A percentile compares a stretch with the other conserved stretches of the same genome.
Conservation (phyloP, 2,329 filamentous ascomycete species). For the Epichloe scottii region DNA sequence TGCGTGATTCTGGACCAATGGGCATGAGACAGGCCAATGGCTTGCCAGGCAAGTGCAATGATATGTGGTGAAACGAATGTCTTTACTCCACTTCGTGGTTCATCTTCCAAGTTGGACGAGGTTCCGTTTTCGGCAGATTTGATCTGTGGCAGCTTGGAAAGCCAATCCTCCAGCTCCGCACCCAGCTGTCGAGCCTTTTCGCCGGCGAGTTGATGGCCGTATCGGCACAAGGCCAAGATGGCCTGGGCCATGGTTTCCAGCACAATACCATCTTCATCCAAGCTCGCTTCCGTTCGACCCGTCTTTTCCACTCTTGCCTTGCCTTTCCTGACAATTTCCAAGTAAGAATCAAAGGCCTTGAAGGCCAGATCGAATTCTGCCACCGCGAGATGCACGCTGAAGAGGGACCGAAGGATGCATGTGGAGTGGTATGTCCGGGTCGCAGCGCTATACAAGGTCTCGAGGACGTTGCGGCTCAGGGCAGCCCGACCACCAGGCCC, state of each 20-base stretch:
- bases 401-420: conserved; percentile 71
- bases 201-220: conserved; percentile 60
- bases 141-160: conserved; percentile 44
- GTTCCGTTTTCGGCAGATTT: conserved; percentile 16
- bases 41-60: conserved; percentile 64
- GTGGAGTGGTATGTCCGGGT: conserved; percentile 95
- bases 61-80: conserved; percentile 42
- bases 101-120: conserved; percentile 17
- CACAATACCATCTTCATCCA: conserved; percentile 69
- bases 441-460: conserved; percentile 79
- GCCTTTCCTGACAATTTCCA: conserved; percentile 74
- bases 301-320: conserved; percentile 75
- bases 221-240: conserved; percentile 69
- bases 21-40: conserved; percentile 74
- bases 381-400: conserved; percentile 73
- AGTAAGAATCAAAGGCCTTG: conserved; percentile 82
- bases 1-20: conserved; percentile 78
- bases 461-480: conserved; percentile 64
- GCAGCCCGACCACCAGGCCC: conserved; percentile 68
- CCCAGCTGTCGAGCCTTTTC: conserved; percentile 67
- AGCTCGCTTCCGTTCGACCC: conserved; percentile 52
- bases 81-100: conserved; percentile 21
- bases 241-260: conserved; percentile 70
- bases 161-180: conserved; percentile 59
- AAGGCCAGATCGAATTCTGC: conserved; percentile 88